Conservation (phyloP, 768 basidiomycete species). For the Leccinum barrowsii region DNA sequence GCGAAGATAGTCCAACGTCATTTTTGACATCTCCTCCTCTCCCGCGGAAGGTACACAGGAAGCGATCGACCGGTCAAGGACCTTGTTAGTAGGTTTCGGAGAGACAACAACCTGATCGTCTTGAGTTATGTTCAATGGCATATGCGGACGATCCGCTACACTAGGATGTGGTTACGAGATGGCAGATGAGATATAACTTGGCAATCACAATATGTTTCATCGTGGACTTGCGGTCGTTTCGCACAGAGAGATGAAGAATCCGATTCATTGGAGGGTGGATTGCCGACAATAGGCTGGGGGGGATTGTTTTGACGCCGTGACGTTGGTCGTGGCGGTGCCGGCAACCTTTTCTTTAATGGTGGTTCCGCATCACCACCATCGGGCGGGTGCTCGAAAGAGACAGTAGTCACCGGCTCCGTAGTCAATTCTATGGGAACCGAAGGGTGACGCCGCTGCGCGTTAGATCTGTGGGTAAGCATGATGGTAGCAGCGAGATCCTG, state of each 20-base stretch:
- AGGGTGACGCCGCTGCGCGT: slow-evolving; percentile 14
- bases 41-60: slow-evolving; percentile 1
- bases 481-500: slow-evolving; percentile 29
- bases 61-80: background rate
- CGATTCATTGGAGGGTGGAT: background rate
- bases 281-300: background rate
- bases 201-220: slow-evolving; percentile 2
- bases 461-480: slow-evolving; percentile 22
- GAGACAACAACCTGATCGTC: background rate
- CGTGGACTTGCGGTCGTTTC: background rate
- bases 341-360: slow-evolving; percentile 12
- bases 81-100: background rate
- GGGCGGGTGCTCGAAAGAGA: background rate
- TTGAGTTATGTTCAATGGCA: background rate
- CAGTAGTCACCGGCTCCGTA: background rate
- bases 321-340: slow-evolving; percentile 19
- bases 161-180: background rate
- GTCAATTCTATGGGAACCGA: background rate
- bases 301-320: slow-evolving; percentile 7
- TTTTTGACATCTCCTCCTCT: slow-evolving; percentile 27
- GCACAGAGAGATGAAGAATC: background rate
- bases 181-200: background rate
- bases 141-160: background rate
- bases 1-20: slow-evolving; percentile 29
- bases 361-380: background rate